These are phyloP conservation scores for Phytophthora nicotianae DNA, from an alignment of 352 stramenopile species.

Conservation along the genomic window DNA sequence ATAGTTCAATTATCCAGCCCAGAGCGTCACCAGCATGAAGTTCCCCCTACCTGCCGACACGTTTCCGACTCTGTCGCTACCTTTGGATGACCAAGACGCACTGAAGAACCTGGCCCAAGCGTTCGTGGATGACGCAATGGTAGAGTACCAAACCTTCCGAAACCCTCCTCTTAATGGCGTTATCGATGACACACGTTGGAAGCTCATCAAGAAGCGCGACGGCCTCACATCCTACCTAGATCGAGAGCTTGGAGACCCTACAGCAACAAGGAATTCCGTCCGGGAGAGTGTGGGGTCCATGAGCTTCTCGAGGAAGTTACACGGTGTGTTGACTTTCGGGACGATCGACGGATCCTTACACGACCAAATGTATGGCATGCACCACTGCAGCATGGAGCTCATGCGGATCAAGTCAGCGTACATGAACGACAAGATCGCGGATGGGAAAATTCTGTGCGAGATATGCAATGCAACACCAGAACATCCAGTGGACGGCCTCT, in stretches of 20 bases:
- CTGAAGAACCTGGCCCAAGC: conserved; percentile 39
- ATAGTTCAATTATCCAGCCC: background rate
- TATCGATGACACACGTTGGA: conserved; percentile 54
- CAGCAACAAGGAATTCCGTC: conserved; percentile 11
- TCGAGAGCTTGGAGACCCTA: conserved; percentile 21
- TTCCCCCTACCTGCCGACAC: conserved; percentile 39
- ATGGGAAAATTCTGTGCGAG: conserved; percentile 49
- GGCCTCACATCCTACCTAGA: conserved; percentile 35
- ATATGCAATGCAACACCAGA: conserved; percentile 38
- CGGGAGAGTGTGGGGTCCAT: conserved; percentile 36
- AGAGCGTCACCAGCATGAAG: conserved; percentile 22
- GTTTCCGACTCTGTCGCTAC: conserved; percentile 52
- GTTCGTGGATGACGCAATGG: conserved; percentile 51
- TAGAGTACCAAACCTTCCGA: conserved; percentile 53
- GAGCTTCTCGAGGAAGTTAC: conserved; percentile 40
- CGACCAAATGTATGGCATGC: conserved; percentile 65
- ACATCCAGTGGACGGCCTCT: conserved; percentile 58
- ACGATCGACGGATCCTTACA: conserved; percentile 45
- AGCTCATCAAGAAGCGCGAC: conserved; percentile 50
- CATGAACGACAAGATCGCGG: conserved; percentile 51
- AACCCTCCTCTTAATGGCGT: conserved; percentile 26
- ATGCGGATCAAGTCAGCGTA: conserved; percentile 65
- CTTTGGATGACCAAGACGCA: conserved; percentile 42
- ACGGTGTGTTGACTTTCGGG: conserved; percentile 35
- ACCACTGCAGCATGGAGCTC: conserved; percentile 50